Evolutionary conservation across 2,329 filamentous ascomycete species (phyloP).

Genomic region (Aphanocladium album): DNA sequence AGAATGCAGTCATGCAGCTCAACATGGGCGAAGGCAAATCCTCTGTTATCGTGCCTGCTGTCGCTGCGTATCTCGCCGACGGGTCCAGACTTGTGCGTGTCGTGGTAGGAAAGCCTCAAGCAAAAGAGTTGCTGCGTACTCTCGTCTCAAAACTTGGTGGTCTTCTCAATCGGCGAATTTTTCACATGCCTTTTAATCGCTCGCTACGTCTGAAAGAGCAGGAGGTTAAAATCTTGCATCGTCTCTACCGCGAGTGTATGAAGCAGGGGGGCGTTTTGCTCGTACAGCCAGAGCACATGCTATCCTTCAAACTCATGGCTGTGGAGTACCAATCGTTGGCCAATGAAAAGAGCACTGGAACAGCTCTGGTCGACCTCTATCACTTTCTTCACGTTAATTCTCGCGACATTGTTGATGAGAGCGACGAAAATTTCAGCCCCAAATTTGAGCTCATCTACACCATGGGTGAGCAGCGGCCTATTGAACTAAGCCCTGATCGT

Average conservation of each 20-base stretch:
- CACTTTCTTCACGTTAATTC: constrained; percentile 38
- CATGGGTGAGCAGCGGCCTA: constrained; percentile 45
- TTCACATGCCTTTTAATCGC: constrained; percentile 56
- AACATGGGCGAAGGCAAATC: constrained; percentile 72
- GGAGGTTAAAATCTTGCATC: constrained; percentile 31
- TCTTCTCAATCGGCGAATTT: constrained; percentile 49
- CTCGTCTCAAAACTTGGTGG: constrained; percentile 51
- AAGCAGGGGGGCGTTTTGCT: constrained; percentile 49
- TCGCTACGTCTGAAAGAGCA: constrained; percentile 29
- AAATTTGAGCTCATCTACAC: constrained; percentile 62
- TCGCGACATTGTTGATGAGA: constrained; percentile 59
- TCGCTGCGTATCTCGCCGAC: constrained; percentile 50
- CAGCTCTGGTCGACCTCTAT: constrained; percentile 36
- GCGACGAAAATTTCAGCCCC: constrained; percentile 57
- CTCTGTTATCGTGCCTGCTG: constrained; percentile 63
- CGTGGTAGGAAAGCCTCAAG: constrained; percentile 57
- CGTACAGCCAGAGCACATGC: constrained; percentile 57
- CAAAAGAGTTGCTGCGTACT: constrained; percentile 55
- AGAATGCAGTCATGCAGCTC: constrained; percentile 57
- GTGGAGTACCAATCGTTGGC: constrained; percentile 25
- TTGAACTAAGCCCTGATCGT: constrained; percentile 49
- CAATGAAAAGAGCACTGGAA: constrained; percentile 17
- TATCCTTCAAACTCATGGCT: constrained; percentile 61
- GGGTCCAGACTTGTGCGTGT: constrained; percentile 47
- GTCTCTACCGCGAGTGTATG: constrained; percentile 43